These are phyloP conservation scores for Aspergillus glaucus DNA, from an alignment of 2,329 filamentous ascomycete genomes.

Conservation along the genomic window DNA sequence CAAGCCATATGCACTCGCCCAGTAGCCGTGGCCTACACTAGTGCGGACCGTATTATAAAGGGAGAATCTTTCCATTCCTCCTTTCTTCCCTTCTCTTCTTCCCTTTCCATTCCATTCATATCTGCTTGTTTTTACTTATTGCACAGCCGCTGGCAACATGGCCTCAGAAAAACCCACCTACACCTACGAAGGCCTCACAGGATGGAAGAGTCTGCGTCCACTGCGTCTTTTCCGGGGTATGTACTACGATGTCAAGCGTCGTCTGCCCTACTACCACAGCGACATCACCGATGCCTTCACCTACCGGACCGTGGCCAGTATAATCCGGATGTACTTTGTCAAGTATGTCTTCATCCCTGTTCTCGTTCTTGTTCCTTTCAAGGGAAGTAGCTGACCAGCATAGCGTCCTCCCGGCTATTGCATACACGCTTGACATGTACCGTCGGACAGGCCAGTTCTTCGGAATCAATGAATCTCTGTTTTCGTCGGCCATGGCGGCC, in stretches of 20 bases:
- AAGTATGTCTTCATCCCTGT: slow-evolving; percentile 11
- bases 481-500: slow-evolving; percentile 50
- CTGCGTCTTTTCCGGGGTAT: slow-evolving; percentile 47
- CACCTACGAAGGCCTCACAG: slow-evolving; percentile 29
- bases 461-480: slow-evolving; percentile 52
- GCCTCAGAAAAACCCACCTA: slow-evolving; percentile 11
- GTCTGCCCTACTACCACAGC: slow-evolving; percentile 51
- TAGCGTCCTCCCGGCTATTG: slow-evolving; percentile 52
- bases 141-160: neutral
- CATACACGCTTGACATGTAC: slow-evolving; percentile 55
- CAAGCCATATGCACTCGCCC: too few species aligned
- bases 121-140: neutral
- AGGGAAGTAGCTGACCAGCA: neutral
- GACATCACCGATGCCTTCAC: slow-evolving; percentile 51
- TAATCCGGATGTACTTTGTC: slow-evolving; percentile 55
- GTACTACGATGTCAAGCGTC: slow-evolving; percentile 48
- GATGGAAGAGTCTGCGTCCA: slow-evolving; percentile 38
- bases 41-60: neutral
- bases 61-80: neutral
- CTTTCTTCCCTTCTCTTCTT: neutral
- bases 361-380: neutral
- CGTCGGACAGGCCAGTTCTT: slow-evolving; percentile 50
- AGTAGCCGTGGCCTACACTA: too few species aligned
- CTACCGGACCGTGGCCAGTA: slow-evolving; percentile 51
- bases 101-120: neutral